phyloP scores from a whole-genome alignment of 345 rosid species.

The Moricandia arvensis region DNA sequence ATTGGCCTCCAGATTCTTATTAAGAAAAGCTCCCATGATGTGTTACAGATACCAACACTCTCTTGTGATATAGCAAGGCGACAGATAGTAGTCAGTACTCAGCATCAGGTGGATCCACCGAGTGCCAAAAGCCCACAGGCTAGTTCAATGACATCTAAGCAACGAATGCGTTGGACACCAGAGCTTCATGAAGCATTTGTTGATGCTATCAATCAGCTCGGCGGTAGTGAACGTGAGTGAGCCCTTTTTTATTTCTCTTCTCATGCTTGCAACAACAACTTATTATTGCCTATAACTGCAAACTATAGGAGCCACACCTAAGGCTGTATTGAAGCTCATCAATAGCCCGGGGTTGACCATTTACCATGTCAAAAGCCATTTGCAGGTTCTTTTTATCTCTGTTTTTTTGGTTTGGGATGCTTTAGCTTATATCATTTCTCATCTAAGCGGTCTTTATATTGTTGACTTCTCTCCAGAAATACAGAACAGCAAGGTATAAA shows the following conservation, averaged over 20 bases:
- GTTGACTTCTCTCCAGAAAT: conserved; percentile 64
- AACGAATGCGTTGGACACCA: conserved; percentile 95
- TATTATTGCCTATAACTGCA: conserved; percentile 16
- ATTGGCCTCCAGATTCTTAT: neutral
- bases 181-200: conserved; percentile 93
- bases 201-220: conserved; percentile 85
- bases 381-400: conserved; percentile 53
- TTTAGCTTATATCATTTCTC: neutral
- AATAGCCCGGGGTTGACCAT: conserved; percentile 76
- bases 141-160: conserved; percentile 46
- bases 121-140: conserved; percentile 34
- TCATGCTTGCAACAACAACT: conserved; percentile 7
- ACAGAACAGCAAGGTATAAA: conserved; percentile 85
- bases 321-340: conserved; percentile 83
- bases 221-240: conserved; percentile 84
- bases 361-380: conserved; percentile 97
- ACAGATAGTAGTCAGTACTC: conserved; percentile 40
- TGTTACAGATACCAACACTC: conserved; percentile 35
- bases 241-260: neutral
- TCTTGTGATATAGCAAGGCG: conserved; percentile 38
- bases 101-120: conserved; percentile 38
- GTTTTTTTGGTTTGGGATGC: neutral
- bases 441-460: neutral
- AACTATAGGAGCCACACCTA: conserved; percentile 87
- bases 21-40: neutral